Conservation (phyloP, 352 stramenopile genomes). For the Albugo laibachii region DNA sequence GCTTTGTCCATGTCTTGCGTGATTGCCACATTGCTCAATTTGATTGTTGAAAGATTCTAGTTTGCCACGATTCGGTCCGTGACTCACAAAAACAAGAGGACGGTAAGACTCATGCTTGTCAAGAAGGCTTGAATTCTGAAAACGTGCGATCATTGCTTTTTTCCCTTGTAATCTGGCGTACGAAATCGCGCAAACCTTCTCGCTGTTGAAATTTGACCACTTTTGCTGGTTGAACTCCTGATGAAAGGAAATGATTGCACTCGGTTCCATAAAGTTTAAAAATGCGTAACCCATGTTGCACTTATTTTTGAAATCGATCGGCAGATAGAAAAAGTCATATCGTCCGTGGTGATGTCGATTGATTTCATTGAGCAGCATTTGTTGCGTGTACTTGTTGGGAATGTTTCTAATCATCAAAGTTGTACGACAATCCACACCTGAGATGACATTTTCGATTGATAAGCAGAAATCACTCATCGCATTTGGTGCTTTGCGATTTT, state of each 20-base stretch:
- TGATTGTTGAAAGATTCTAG: conserved; percentile 43
- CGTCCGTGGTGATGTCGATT: conserved; percentile 82
- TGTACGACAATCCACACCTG: conserved; percentile 86
- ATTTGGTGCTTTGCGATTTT: conserved; percentile 3
- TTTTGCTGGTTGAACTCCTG: conserved; percentile 69
- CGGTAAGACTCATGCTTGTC: conserved; percentile 87
- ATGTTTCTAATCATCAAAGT: conserved; percentile 99
- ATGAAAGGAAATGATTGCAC: conserved; percentile 57
- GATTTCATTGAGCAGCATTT: conserved; percentile 97
- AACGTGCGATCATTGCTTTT: conserved; percentile 93
- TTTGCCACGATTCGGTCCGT: conserved; percentile 36
- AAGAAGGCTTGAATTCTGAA: conserved; percentile 95
- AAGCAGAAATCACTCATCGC: conserved; percentile 57
- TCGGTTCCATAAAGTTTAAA: conserved; percentile 95
- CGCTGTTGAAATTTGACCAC: conserved; percentile 98
- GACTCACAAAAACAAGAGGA: conserved; percentile 81
- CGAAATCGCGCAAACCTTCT: conserved; percentile 97
- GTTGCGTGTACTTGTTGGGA: conserved; percentile 99
- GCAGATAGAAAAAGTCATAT: conserved; percentile 99
- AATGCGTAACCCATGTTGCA: conserved; percentile 99
- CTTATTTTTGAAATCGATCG: conserved; percentile 99
- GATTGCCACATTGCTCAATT: conserved; percentile 11
- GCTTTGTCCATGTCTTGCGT: too few relatives aligned
- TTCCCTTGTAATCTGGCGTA: conserved; percentile 97
- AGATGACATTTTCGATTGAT: conserved; percentile 44